Evolutionary conservation across 257 asterid genomes (phyloP).

Genomic region (Plantago elongata): DNA sequence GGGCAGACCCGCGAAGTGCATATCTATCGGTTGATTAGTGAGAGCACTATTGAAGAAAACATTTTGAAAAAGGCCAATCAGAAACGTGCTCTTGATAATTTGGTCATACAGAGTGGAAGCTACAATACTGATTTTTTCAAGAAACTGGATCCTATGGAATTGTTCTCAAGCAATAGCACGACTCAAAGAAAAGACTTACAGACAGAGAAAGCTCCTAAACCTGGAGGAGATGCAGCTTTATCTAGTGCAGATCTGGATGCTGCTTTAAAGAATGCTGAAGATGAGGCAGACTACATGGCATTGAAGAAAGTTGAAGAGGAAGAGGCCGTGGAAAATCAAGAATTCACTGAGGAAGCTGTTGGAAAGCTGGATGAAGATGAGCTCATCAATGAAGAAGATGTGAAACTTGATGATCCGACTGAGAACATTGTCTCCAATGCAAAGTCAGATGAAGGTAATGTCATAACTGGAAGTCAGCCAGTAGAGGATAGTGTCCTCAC

Average conservation of each 20-base stretch:
- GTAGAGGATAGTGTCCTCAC: constrained; percentile 46
- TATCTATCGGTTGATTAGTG: constrained; percentile 91
- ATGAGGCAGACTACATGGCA: constrained; percentile 99
- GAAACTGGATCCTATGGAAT: constrained; percentile 88
- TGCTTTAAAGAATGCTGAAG: constrained; percentile 94
- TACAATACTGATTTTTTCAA: constrained; percentile 93
- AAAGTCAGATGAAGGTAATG: constrained; percentile 37
- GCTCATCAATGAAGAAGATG: constrained; percentile 75
- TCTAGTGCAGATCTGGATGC: constrained; percentile 93
- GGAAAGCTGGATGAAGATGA: constrained; percentile 91
- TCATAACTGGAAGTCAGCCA: constrained; percentile 35
- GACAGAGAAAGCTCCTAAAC: constrained; percentile 37
- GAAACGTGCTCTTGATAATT: constrained; percentile 89
- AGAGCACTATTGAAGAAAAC: constrained; percentile 97
- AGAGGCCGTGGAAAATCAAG: constrained; percentile 99
- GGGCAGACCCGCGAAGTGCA: constrained; percentile 99
- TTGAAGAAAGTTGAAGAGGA: constrained; percentile 96
- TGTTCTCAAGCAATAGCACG: constrained; percentile 70
- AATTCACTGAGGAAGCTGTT: constrained; percentile 89
- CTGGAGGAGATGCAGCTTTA: constrained; percentile 44
- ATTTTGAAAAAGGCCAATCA: constrained; percentile 94
- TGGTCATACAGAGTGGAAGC: constrained; percentile 96
- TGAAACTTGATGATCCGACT: constrained; percentile 57
- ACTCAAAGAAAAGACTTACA: constrained; percentile 34
- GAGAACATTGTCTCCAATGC: constrained; percentile 40